A percentile compares a stretch with the other conserved stretches of the same genome.
phyloP scores from a whole-genome alignment of 371 early-diverging fungal genomes.

The Mucor irregularis region DNA sequence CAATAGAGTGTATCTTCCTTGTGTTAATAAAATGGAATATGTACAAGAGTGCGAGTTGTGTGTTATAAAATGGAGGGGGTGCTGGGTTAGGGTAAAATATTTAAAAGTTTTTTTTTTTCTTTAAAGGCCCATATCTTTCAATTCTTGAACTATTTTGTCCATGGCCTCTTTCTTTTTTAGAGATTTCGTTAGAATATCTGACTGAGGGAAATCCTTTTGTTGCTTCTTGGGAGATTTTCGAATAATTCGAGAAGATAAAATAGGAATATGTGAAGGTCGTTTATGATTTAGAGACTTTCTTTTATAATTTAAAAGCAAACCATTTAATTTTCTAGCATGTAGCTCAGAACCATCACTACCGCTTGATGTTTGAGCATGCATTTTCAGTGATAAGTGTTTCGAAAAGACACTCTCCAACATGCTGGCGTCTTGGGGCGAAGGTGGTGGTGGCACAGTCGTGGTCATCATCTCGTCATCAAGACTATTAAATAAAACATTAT shows the following conservation, averaged over 20 bases:
- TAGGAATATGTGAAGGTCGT: constrained; percentile 13
- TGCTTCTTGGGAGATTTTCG: constrained; percentile 1
- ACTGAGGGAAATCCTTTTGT: constrained; percentile 8
- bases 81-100: too few species aligned
- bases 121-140: constrained; percentile 7
- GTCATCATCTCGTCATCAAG: constrained; percentile 1
- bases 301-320: not conserved
- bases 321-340: constrained; percentile 9
- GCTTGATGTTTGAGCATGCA: not conserved
- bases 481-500: not conserved
- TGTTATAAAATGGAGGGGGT: too few species aligned
- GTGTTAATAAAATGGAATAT: not conserved
- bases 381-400: constrained; percentile 5
- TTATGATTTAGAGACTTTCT: not conserved
- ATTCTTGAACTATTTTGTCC: constrained; percentile 8
- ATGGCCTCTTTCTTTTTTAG: constrained; percentile 2
- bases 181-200: not conserved
- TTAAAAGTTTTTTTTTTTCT: not conserved
- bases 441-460: constrained; percentile 3
- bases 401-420: constrained; percentile 13
- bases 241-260: constrained; percentile 13
- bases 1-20: too few species aligned
- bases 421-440: constrained; percentile 14
- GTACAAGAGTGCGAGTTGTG: too few species aligned
- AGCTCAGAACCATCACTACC: not conserved